phyloP scores from a whole-genome alignment of 768 basidiomycete species.

The Psilocybe sp. region DNA sequence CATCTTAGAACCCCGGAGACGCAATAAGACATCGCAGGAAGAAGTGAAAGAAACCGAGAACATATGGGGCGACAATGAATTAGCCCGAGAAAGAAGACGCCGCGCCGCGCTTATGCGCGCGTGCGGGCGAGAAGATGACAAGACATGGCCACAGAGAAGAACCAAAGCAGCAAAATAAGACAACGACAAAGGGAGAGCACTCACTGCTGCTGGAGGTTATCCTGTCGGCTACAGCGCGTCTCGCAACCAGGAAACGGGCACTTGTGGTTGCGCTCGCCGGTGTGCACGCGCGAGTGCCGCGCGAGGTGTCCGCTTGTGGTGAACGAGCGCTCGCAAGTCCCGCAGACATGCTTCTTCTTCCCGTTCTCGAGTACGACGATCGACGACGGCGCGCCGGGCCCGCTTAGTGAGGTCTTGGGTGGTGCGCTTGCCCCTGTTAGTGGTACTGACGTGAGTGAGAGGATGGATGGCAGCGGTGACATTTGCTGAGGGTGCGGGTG shows the following conservation, averaged over 20 bases:
- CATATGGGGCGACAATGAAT: too few species aligned
- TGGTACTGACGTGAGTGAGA: too few species aligned
- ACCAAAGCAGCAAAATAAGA: background rate
- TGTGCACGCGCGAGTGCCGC: conserved; percentile 86
- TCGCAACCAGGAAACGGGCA: conserved; percentile 96
- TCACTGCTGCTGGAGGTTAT: conserved; percentile 73
- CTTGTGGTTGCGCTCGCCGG: conserved; percentile 88
- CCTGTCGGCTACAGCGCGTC: conserved; percentile 85
- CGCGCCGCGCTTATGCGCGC: too few species aligned
- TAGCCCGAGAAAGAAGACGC: too few species aligned
- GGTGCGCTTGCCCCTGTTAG: background rate
- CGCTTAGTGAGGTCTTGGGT: conserved; percentile 1
- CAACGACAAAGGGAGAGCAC: conserved; percentile 18
- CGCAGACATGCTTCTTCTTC: conserved; percentile 63
- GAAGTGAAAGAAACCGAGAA: too few species aligned
- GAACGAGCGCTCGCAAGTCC: conserved; percentile 73
- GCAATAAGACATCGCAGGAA: too few species aligned
- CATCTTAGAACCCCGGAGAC: too few species aligned
- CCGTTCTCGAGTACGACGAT: conserved; percentile 9
- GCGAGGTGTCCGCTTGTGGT: conserved; percentile 89
- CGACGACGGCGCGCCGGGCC: conserved; percentile 2
- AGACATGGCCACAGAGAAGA: too few species aligned
- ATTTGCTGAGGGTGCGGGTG: too few species aligned
- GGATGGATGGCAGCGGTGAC: too few species aligned
- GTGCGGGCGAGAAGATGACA: too few species aligned